These are phyloP conservation scores for Suhomyces sp. DNA, from an alignment of 805 yeast genomes.

Conservation along the genomic window DNA sequence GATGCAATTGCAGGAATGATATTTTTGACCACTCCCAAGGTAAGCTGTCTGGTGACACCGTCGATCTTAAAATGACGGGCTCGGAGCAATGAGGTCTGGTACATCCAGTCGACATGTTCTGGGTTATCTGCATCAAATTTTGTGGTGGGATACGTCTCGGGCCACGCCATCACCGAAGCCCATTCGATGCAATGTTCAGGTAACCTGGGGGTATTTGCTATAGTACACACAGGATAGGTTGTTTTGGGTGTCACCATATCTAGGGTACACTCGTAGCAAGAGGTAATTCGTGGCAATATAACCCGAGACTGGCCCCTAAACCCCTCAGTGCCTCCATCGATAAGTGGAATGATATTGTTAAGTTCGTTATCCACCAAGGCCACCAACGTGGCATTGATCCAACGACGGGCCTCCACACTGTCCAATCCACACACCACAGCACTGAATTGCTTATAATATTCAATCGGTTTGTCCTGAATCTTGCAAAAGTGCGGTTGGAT, in stretches of 20 bases:
- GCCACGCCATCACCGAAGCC: conserved; percentile 79
- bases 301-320: conserved; percentile 88
- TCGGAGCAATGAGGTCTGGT: conserved; percentile 50
- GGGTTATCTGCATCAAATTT: conserved; percentile 67
- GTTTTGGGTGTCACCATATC: conserved; percentile 63
- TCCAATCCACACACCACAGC: conserved; percentile 86
- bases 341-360: conserved; percentile 43
- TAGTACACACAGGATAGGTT: conserved; percentile 88
- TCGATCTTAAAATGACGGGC: conserved; percentile 64
- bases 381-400: conserved; percentile 74
- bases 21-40: conserved; percentile 85
- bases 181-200: conserved; percentile 96
- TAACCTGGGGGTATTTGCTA: conserved; percentile 89
- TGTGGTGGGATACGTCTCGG: conserved; percentile 41
- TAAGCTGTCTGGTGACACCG: conserved; percentile 70
- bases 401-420: conserved; percentile 83
- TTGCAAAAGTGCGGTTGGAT: conserved; percentile 62
- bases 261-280: conserved; percentile 91
- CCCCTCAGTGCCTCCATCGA: conserved; percentile 97
- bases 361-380: conserved; percentile 54
- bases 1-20: conserved; percentile 94
- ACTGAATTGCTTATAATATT: conserved; percentile 65
- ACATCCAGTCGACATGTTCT: conserved; percentile 64
- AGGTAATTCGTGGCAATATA: conserved; percentile 77
- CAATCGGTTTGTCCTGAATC: conserved; percentile 56